Conservation (phyloP, 108 stramenopile genomes). For the Fragilariopsis cylindrus region DNA sequence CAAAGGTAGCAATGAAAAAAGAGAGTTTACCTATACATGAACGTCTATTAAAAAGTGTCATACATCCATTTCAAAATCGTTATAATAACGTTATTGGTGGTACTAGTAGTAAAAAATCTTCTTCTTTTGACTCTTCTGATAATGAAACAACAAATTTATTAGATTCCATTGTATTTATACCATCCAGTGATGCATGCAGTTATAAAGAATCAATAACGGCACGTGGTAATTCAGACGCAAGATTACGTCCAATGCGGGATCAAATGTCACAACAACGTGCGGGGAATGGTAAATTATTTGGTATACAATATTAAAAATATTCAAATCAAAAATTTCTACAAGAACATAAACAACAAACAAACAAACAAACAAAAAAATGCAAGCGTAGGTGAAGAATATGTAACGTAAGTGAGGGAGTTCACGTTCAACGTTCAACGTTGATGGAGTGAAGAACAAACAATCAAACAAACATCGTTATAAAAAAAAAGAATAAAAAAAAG, state of each 20-base stretch:
- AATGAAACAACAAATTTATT: conserved; percentile 22
- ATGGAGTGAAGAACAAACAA: too few relatives aligned
- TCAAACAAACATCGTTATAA: too few relatives aligned
- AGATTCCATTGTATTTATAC: conserved; percentile 60
- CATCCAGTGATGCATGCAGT: conserved; percentile 57
- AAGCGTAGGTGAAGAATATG: too few relatives aligned
- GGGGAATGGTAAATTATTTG: too few relatives aligned
- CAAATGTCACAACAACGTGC: too few relatives aligned
- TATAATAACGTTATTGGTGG: neutral
- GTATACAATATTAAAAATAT: too few relatives aligned
- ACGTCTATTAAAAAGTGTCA: neutral
- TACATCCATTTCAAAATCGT: conserved; percentile 8
- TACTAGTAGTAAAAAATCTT: neutral
- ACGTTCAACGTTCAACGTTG: too few relatives aligned
- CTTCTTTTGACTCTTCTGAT: neutral
- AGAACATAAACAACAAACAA: too few relatives aligned
- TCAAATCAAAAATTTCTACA: too few relatives aligned
- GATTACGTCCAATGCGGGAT: conserved; percentile 73
- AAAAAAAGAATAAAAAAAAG: too few relatives aligned
- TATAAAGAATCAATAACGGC: conserved; percentile 71
- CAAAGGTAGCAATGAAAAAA: neutral
- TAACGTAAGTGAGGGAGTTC: too few relatives aligned
- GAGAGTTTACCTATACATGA: neutral
- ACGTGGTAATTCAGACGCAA: conserved; percentile 67
- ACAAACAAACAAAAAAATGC: too few relatives aligned